phyloP scores from a whole-genome alignment of 768 basidiomycete species.

The Trametes sanguinea region DNA sequence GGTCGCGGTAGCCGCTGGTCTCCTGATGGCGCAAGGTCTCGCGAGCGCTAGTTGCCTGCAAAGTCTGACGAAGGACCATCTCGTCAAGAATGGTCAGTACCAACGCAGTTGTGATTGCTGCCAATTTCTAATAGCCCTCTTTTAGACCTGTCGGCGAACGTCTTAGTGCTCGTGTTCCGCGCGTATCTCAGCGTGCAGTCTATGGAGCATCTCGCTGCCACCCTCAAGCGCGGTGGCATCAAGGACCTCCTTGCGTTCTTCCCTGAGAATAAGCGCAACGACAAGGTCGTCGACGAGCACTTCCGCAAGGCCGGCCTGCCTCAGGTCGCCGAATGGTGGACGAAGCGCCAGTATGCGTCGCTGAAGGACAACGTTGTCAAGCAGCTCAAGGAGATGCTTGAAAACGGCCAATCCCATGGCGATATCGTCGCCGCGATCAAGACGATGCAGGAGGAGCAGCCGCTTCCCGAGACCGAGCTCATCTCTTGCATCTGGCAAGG shows the following conservation, averaged over 20 bases:
- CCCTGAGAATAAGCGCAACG: constrained; percentile 78
- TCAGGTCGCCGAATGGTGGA: constrained; percentile 91
- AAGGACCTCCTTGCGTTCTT: constrained; percentile 88
- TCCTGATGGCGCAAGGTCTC: constrained; percentile 83
- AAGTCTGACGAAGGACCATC: constrained; percentile 88
- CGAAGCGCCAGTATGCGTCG: constrained; percentile 82
- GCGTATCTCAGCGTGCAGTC: constrained; percentile 79
- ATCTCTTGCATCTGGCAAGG: constrained; percentile 92
- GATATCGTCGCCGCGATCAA: constrained; percentile 77
- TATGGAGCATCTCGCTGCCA: constrained; percentile 84
- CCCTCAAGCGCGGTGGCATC: constrained; percentile 84
- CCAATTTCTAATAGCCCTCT: constrained; percentile 2
- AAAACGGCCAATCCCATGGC: constrained; percentile 66
- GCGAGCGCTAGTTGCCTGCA: constrained; percentile 76
- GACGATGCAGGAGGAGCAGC: constrained; percentile 67
- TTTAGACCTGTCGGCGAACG: constrained; percentile 75
- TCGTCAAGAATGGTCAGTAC: constrained; percentile 85
- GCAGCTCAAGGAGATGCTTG: constrained; percentile 69
- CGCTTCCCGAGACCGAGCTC: constrained; percentile 85
- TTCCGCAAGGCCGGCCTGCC: constrained; percentile 80
- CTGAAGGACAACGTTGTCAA: constrained; percentile 77
- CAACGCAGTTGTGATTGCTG: background rate
- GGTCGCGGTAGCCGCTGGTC: constrained; percentile 77
- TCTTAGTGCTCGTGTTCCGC: constrained; percentile 78
- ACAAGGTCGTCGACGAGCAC: constrained; percentile 76